Evolutionary conservation across 495 filamentous ascomycete species (phyloP).

Genomic region (Penicillium nucicola): DNA sequence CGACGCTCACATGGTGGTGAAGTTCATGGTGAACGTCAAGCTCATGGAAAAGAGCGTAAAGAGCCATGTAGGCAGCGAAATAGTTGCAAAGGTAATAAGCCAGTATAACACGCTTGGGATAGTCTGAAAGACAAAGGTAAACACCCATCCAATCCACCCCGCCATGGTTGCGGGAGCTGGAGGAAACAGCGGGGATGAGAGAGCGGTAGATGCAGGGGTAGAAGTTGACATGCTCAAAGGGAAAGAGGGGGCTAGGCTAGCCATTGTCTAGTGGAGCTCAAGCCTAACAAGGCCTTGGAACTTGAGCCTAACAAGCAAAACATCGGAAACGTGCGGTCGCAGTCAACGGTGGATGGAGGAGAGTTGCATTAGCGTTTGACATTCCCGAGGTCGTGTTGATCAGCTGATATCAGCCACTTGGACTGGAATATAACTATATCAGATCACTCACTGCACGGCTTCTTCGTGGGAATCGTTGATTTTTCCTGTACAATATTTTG

Average conservation of each 20-base stretch:
- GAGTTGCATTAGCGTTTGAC: not conserved
- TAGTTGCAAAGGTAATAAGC: slow-evolving; percentile 78
- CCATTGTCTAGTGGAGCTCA: slow-evolving; percentile 5
- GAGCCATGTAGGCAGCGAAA: slow-evolving; percentile 83
- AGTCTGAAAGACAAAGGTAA: slow-evolving; percentile 40
- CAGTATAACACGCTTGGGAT: slow-evolving; percentile 79
- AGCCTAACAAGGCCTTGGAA: too few species aligned
- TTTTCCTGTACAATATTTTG: too few species aligned
- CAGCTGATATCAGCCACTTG: not conserved
- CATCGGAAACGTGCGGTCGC: slow-evolving; percentile 26
- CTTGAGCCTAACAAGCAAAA: slow-evolving; percentile 3
- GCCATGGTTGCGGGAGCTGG: slow-evolving; percentile 41
- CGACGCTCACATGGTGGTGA: slow-evolving; percentile 81
- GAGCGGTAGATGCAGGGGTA: slow-evolving; percentile 15
- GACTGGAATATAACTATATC: not conserved
- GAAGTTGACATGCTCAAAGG: slow-evolving; percentile 21
- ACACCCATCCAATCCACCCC: slow-evolving; percentile 43
- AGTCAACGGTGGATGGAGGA: slow-evolving; percentile 20
- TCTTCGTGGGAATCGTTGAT: too few species aligned
- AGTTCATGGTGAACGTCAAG: slow-evolving; percentile 96
- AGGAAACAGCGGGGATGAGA: slow-evolving; percentile 27
- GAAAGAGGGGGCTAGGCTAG: slow-evolving; percentile 21
- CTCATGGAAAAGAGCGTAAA: slow-evolving; percentile 95
- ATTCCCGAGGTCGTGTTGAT: not conserved
- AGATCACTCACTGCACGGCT: not conserved